A percentile compares a stretch with the other conserved stretches of the same genome.
phyloP scores from a whole-genome alignment of 2,329 filamentous ascomycete species.

The Xylaria sp. region DNA sequence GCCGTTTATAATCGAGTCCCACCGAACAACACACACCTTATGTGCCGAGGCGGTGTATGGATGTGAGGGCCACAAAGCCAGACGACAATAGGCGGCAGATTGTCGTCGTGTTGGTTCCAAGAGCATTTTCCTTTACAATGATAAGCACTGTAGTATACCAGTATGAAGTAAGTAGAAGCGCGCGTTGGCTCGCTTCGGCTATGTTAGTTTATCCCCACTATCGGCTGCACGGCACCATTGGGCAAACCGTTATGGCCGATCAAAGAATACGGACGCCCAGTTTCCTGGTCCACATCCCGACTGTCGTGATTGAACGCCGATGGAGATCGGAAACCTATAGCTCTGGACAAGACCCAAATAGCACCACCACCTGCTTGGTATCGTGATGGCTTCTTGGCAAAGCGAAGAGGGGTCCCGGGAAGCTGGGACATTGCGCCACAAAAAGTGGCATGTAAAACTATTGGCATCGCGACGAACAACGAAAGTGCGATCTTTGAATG shows the following conservation, averaged over 20 bases:
- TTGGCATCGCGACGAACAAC: neutral
- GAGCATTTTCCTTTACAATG: neutral
- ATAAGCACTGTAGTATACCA: neutral
- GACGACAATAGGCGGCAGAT: neutral
- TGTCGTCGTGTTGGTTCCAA: neutral
- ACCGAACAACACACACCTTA: neutral
- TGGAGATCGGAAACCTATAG: neutral
- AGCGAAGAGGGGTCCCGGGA: constrained; percentile 3
- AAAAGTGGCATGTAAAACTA: constrained; percentile 16
- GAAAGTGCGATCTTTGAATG: neutral
- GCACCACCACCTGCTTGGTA: neutral
- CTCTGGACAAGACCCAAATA: neutral
- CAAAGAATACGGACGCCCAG: constrained; percentile 1
- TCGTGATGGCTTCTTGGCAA: constrained; percentile 24
- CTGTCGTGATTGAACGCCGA: neutral
- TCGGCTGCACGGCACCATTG: constrained; percentile 7
- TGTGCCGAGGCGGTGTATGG: neutral
- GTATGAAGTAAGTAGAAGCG: neutral
- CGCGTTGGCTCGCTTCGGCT: constrained; percentile 2
- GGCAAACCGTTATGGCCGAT: constrained; percentile 10
- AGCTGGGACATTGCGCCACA: constrained; percentile 16
- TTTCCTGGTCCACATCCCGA: neutral
- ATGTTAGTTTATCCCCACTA: neutral
- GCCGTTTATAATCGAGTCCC: constrained; percentile 4
- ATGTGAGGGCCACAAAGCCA: neutral